Base-by-base conservation (phyloP, 257 asterid species). In the Lycium barbarum region DNA sequence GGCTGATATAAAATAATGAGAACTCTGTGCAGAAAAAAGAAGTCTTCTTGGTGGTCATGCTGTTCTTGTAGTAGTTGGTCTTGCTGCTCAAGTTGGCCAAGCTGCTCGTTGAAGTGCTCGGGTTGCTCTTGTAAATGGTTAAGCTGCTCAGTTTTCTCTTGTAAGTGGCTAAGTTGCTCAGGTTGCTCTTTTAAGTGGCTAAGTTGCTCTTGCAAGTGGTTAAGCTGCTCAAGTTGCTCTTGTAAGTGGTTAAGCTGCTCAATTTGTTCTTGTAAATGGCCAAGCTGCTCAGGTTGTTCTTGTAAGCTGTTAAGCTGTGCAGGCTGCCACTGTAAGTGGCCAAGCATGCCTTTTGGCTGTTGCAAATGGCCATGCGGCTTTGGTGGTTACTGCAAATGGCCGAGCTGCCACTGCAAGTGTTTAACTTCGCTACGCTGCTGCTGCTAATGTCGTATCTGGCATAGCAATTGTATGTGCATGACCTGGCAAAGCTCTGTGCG, bases 91-190 rank as follows among this genome's bases (percentile, higher is more conserved):
- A 66, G 47, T 35, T 66, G 73, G 7, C 20, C 82, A 53, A 51
- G 47, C 65, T 76, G 47, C 82, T 51, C 47, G 9, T 51, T 76
- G 61, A 76, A 76, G 62, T 76, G 81, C 81, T 76, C 81, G 13
- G 63, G 82, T 26, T 76, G 82, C 82, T 76, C 82, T 14, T 76
- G 22, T 49, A 72, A 45, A 15, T 72, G 80, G 80, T 45, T 72
- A 72, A 72, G 58, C 80, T 73, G 80, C n/a, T 26, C 80, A 47
- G 0, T 40, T 47, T 47, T 2, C 81, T 73, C 61, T 47, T 47
- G 57, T 73, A 73, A 73, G 81, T 73, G 81, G 81, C 18, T 74
- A 74, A 74, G 81, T n/a, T 59, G 66, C 66, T 59, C 33, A 59
- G 4, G 66, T 59, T 18, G 11, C n/a, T 66, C 73, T 13, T 66